These are phyloP conservation scores for Funneliformis geosporum DNA, from an alignment of 192 early-diverging fungal genomes.

Conservation along the genomic window DNA sequence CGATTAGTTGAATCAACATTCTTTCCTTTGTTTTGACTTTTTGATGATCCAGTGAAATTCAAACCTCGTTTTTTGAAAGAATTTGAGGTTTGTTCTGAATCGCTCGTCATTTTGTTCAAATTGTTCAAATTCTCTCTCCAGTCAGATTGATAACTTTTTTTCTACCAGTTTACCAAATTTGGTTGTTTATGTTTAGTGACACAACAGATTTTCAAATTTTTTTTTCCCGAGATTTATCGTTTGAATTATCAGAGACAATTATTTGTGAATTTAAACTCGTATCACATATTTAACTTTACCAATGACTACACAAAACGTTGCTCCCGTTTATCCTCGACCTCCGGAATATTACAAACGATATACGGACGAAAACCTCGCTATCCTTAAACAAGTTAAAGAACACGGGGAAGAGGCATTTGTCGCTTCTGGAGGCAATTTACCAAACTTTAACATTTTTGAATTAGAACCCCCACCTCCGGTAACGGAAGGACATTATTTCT, in stretches of 20 bases:
- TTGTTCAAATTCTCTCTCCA: not conserved
- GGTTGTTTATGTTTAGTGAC: too few relatives aligned
- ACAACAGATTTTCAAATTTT: not conserved
- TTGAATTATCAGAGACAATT: not conserved
- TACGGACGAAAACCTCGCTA: constrained; percentile 60
- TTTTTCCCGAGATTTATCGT: not conserved
- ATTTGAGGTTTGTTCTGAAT: not conserved
- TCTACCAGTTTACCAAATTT: too few relatives aligned
- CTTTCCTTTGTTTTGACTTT: not conserved
- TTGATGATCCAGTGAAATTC: not conserved
- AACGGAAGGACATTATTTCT: constrained; percentile 51
- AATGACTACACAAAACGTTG: constrained; percentile 10
- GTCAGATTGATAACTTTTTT: too few relatives aligned
- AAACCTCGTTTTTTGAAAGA: not conserved
- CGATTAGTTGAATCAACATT: not conserved
- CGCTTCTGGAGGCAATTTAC: not conserved
- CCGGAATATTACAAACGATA: constrained; percentile 68
- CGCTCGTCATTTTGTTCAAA: not conserved
- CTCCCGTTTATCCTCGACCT: constrained; percentile 64
- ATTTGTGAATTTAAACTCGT: not conserved
- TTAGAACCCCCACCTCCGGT: constrained; percentile 62
- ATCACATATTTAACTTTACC: not conserved
- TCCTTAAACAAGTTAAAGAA: constrained; percentile 24
- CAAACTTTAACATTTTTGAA: constrained; percentile 43
- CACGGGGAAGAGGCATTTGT: constrained; percentile 1